Evolutionary conservation across 2,329 filamentous ascomycete genomes (phyloP), one percentile per base, ranked within the genome.

Genomic region (Trichoderma sp.): DNA sequence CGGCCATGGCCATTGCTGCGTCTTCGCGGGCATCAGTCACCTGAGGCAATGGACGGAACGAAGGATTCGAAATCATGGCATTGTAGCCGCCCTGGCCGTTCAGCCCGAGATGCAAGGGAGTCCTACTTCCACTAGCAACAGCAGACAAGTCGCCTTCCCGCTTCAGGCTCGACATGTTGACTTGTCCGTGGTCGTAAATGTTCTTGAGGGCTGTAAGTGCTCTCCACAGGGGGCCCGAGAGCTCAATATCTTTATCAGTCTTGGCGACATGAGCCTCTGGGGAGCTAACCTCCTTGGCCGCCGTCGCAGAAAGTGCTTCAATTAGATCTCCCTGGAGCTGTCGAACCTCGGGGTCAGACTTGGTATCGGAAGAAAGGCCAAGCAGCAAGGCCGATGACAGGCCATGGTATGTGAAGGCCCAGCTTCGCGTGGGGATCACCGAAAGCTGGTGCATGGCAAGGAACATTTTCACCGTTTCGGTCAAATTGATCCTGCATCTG

Each of bases 321-420:
- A 93, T 93, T 33, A 93, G 82, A 78, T 92, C 90, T 2, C 91
- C 91, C 77, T 92, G 91, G 3, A 93, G 84, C 75, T 91, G 88
- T 24, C 90, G 88, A 2, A 92, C 89, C 79, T 92, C 91, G 0
- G 89, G 89, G 76, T 92, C 90, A 3, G 88, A 85, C 81, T 92
- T 91, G 2, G 90, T 91, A 78, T 92, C 90, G 66, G 89, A 89
- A 1, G 92, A 80, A 68, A 93, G 91, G 18, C 91, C 91, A 9
- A 93, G 87, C 4, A 93, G 84, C 4, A 93, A 86, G 1, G 91
- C 91, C 0, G 91, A 93, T 9, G 91, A 92, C 8, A 93, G 86
- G 1, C 91, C 90, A 78, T 93, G 90, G 75, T 92, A 92, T 1
- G 91, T 93, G 76, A 92, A 92, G 0, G 91, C 91, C 91, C 91